A percentile compares a stretch with the other conserved stretches of the same genome.
Conservation (phyloP, 331 rosid species). For the Pyracantha coccinea region DNA sequence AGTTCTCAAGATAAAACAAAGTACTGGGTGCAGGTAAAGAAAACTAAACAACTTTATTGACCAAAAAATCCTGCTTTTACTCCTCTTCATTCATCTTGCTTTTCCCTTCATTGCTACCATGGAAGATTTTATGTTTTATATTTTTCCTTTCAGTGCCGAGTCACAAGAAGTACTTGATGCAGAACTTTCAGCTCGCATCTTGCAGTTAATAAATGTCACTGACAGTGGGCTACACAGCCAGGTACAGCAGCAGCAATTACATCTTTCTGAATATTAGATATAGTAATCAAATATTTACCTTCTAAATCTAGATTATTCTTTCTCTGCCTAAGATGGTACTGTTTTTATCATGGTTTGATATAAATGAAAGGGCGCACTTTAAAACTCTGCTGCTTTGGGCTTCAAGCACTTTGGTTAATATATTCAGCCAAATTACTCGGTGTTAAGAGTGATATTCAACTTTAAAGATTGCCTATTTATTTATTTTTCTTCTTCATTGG, state of each 20-base stretch:
- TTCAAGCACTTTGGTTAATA: neutral
- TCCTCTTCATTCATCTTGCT: neutral
- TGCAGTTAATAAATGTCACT: slow-evolving; percentile 64
- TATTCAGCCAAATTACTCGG: neutral
- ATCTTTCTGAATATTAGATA: neutral
- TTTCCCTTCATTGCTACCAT: neutral
- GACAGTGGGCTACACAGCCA: slow-evolving; percentile 74
- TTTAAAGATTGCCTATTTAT: neutral
- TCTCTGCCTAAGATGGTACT: neutral
- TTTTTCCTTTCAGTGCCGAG: slow-evolving; percentile 54
- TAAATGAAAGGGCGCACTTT: neutral
- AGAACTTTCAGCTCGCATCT: slow-evolving; percentile 80
- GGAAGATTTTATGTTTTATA: neutral
- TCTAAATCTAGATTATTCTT: neutral
- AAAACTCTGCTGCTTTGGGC: too few relatives aligned
- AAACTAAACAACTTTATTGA: neutral
- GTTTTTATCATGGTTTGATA: neutral
- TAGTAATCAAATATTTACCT: neutral
- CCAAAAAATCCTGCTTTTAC: neutral
- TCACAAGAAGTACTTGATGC: slow-evolving; percentile 85
- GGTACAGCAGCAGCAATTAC: slow-evolving; percentile 35
- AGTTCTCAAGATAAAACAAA: slow-evolving; percentile 65
- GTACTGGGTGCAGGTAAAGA: slow-evolving; percentile 65
- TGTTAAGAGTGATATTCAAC: neutral
- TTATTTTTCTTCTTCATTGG: neutral